Evolutionary conservation across 345 rosid genomes (phyloP).

Genomic region (Xanthoceras sorbifolium): DNA sequence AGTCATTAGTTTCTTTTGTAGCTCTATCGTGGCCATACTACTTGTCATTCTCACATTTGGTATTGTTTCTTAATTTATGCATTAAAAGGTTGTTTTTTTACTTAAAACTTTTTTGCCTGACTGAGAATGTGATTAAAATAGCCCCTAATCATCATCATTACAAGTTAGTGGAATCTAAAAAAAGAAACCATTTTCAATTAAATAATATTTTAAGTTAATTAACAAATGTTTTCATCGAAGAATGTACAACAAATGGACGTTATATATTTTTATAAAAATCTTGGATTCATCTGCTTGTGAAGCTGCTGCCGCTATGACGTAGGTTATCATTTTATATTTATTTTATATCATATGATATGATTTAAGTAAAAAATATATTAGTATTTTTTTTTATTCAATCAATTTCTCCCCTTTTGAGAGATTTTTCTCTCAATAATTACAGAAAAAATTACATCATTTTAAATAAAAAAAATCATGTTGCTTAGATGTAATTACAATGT

Average conservation of each 20-base stretch:
- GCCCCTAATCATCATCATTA: conserved; percentile 40
- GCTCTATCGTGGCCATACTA: too few relatives aligned
- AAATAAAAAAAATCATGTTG: not conserved
- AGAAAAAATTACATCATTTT: conserved; percentile 8
- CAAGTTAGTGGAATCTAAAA: conserved; percentile 34
- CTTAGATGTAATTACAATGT: not conserved
- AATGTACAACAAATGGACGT: too few relatives aligned
- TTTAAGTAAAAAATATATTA: too few relatives aligned
- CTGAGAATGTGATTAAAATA: conserved; percentile 19
- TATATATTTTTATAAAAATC: too few relatives aligned
- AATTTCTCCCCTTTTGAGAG: too few relatives aligned
- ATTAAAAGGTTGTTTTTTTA: conserved; percentile 27
- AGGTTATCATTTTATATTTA: too few relatives aligned
- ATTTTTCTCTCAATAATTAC: conserved; percentile 23
- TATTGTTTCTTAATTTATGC: conserved; percentile 44
- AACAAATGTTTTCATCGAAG: conserved; percentile 16
- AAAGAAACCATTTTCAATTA: conserved; percentile 27
- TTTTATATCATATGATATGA: too few relatives aligned
- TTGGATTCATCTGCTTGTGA: too few relatives aligned
- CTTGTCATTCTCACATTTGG: too few relatives aligned
- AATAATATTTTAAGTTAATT: conserved; percentile 12
- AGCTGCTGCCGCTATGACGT: too few relatives aligned
- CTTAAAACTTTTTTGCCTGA: conserved; percentile 17
- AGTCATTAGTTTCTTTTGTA: too few relatives aligned
- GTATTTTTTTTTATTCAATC: too few relatives aligned